These are phyloP conservation scores for Botrytis byssoidea DNA, from an alignment of 2,329 filamentous ascomycete genomes.

Conservation along the genomic window DNA sequence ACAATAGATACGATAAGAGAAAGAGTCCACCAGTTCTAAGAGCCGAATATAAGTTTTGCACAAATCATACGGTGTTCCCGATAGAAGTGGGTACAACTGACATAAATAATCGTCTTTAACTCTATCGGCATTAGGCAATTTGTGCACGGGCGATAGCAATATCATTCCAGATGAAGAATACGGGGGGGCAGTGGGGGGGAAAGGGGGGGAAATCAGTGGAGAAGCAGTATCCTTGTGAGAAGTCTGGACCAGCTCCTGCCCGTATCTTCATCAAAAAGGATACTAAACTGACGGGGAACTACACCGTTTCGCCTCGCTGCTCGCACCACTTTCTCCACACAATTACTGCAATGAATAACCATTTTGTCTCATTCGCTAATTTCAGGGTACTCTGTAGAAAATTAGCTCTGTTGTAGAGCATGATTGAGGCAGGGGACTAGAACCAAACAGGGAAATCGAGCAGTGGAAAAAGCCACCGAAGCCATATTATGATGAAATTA, in stretches of 20 bases:
- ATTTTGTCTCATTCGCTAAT: not conserved
- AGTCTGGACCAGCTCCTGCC: conserved; percentile 12
- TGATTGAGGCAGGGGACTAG: not conserved
- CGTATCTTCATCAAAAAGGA: not conserved
- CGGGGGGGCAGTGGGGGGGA: not conserved
- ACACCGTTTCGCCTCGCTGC: conserved; percentile 12
- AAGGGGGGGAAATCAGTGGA: not conserved
- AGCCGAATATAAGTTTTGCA: not conserved
- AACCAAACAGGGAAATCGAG: not conserved
- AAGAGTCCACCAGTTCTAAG: not conserved
- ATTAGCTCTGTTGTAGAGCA: not conserved
- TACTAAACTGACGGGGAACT: conserved; percentile 2
- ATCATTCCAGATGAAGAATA: conserved; percentile 1
- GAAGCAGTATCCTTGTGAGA: not conserved
- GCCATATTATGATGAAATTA: not conserved
- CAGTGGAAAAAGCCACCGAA: not conserved
- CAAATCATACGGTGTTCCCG: not conserved
- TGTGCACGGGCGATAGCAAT: not conserved
- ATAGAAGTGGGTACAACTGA: not conserved
- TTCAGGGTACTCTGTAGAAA: not conserved
- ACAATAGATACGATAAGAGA: not conserved
- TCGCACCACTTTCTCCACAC: not conserved
- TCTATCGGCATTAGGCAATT: not conserved
- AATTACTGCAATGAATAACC: not conserved
- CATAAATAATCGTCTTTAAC: not conserved